Base-by-base conservation (phyloP, 805 yeast genomes). In the Candida anglica region DNA sequence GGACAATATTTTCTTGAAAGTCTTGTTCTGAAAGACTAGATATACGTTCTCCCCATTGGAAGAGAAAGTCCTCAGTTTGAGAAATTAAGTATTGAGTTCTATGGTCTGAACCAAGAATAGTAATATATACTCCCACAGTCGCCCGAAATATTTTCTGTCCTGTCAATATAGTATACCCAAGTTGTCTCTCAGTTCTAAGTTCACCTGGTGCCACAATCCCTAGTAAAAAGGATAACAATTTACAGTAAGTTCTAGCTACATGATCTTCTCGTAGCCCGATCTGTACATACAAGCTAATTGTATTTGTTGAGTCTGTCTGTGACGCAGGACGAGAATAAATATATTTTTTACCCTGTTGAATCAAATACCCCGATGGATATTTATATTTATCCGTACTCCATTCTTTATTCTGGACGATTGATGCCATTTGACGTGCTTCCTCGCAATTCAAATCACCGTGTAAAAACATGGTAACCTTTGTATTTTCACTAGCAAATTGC, bases 81-180 rank as follows among this genome's bases (percentile, higher is more conserved):
- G 36, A 32, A 24, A 69, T 69, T 6, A 82, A 40, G 7, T 53
- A 56, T 1, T 47, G 46, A 2, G 80, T 71, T 0, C 58, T 37
- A 34, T 61, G 62, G 2, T 56, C 57, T 11, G 72, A 69, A 41
- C 86, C 77, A 66, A 79, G 71, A 0, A 80, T 53, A 1, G 75
- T 62, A 8, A 83, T 54, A 44, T 77, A 81, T 3, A 81, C 39
- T 1, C 91, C 91, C 20, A 73, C 52, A 0, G 79, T 71, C 15
- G 67, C 63, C 34, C 78, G 60, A 19, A 75, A 52, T 0, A 71
- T 44, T 38, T 84, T 57, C 17, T 69, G 36, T 0, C 87, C 87
- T 15, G 79, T 73, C n/a, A 70, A 43, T 0, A 80, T 75, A 4
- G 70, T 64, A 48, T 83, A 83, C 0, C 86, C 89, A 35, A 83